Percentiles rank a stretch among this genome's conserved stretches.
These are phyloP conservation scores for Starmerella floricola DNA, from an alignment of 805 yeast genomes.

Conservation along the genomic window DNA sequence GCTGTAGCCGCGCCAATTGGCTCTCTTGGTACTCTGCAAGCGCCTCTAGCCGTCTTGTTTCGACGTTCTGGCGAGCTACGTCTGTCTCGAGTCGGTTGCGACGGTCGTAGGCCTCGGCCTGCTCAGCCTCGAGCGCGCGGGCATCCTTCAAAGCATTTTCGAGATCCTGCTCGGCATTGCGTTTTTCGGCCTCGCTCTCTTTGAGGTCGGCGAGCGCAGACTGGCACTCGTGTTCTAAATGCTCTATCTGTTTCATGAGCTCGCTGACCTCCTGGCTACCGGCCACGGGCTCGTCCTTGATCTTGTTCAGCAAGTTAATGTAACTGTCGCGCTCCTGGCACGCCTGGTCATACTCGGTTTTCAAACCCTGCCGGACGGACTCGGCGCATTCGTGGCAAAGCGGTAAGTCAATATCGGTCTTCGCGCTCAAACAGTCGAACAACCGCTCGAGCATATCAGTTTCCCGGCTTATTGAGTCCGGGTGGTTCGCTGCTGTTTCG, in stretches of 20 bases:
- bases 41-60: conserved; percentile 51
- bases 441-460: conserved; percentile 40
- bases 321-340: conserved; percentile 71
- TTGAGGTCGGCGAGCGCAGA: conserved; percentile 29
- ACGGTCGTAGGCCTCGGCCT: conserved; percentile 37
- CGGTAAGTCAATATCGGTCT: conserved; percentile 73
- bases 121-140: conserved; percentile 17
- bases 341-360: conserved; percentile 56
- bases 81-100: conserved; percentile 50
- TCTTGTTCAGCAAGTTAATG: conserved; percentile 54
- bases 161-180: conserved; percentile 32
- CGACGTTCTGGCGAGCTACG: conserved; percentile 38
- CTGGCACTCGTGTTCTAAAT: conserved; percentile 33
- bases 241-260: conserved; percentile 37
- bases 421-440: conserved; percentile 58
- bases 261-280: conserved; percentile 35
- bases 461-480: conserved; percentile 12
- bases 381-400: conserved; percentile 79
- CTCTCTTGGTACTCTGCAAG: conserved; percentile 49
- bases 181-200: conserved; percentile 27
- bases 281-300: conserved; percentile 46
- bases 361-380: conserved; percentile 49
- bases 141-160: conserved; percentile 34
- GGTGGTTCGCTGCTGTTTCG: not conserved
- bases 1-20: conserved; percentile 58